Conservation (phyloP, 2,329 filamentous ascomycete genomes). For the Fusarium goolgardi region DNA sequence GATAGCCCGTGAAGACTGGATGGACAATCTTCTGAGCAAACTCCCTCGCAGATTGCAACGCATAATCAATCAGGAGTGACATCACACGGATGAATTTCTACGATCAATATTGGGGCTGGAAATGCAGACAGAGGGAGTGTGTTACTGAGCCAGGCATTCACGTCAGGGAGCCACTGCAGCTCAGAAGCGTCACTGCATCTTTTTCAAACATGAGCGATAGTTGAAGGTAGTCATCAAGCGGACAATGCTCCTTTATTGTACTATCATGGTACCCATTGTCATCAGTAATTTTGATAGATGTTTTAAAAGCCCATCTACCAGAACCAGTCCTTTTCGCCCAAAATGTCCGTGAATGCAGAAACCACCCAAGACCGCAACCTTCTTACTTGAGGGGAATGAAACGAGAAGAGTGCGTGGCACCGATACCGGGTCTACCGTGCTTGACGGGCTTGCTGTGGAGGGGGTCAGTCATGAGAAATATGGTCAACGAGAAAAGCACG, state of each 20-base stretch:
- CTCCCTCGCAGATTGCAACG: not conserved
- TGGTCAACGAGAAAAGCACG: constrained; percentile 55
- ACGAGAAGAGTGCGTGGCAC: constrained; percentile 99
- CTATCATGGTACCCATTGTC: constrained; percentile 59
- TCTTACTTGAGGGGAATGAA: constrained; percentile 99
- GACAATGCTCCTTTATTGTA: constrained; percentile 58
- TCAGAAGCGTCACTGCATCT: constrained; percentile 20
- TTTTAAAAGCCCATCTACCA: constrained; percentile 58
- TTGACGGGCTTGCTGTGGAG: constrained; percentile 92
- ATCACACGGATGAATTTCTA: not conserved
- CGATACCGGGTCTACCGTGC: constrained; percentile 99
- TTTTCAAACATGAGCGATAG: constrained; percentile 30
- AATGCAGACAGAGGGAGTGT: not conserved
- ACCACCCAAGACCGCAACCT: constrained; percentile 64
- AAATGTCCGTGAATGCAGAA: constrained; percentile 69
- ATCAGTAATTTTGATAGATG: constrained; percentile 60
- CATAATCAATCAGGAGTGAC: not conserved
- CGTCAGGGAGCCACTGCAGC: not conserved
- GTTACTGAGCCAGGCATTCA: no score
- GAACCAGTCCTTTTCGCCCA: constrained; percentile 68
- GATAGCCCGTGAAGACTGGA: no score
- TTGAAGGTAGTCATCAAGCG: constrained; percentile 47
- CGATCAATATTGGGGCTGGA: not conserved
- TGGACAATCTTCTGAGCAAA: no score
- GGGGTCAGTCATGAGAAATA: constrained; percentile 60